These are phyloP conservation scores for Jaltomata sinuosa DNA, from an alignment of 257 asterid species.

Conservation along the genomic window DNA sequence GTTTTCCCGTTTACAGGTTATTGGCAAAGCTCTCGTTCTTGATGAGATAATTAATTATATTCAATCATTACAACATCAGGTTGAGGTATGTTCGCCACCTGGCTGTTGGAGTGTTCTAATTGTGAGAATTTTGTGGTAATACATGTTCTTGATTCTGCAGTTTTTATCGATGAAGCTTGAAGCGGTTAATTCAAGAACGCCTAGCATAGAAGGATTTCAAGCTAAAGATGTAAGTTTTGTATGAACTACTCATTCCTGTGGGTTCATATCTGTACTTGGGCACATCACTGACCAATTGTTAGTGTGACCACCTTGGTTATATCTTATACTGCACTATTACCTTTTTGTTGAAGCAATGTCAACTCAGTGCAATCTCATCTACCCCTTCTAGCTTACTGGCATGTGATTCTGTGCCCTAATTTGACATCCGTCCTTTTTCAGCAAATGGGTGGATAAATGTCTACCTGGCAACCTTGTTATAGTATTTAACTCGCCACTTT, in stretches of 20 bases:
- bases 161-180: constrained; percentile 94
- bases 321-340: not conserved
- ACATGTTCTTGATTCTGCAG: constrained; percentile 20
- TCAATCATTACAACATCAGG: constrained; percentile 84
- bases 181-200: constrained; percentile 65
- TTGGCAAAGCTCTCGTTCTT: constrained; percentile 80
- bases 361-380: not conserved
- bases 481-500: not conserved
- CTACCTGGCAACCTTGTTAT: not conserved
- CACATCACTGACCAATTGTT: not conserved
- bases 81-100: constrained; percentile 42
- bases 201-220: constrained; percentile 59
- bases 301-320: not conserved
- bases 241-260: not conserved
- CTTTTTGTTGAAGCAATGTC: not conserved
- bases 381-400: not conserved
- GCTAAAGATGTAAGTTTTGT: constrained; percentile 65
- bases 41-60: constrained; percentile 87
- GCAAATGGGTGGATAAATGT: not conserved
- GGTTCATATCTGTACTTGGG: not conserved
- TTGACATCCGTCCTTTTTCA: not conserved
- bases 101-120: not conserved
- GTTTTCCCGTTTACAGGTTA: constrained; percentile 42
- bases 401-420: not conserved
- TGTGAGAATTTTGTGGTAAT: not conserved